Percentiles rank a stretch among this genome's conserved stretches.
Conservation (phyloP, 345 rosid species). For the Toxicodendron radicans region DNA sequence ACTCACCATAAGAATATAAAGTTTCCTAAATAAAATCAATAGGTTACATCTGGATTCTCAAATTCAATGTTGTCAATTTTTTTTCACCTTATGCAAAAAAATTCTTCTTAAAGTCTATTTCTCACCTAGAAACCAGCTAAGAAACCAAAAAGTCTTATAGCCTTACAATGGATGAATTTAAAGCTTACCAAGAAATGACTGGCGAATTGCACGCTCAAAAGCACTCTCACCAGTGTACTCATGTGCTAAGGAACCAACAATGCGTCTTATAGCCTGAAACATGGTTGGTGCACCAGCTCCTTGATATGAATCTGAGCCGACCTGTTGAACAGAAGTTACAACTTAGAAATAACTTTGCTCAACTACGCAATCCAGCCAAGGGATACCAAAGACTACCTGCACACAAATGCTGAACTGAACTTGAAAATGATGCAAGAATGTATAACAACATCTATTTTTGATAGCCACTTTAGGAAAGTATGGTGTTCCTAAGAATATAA, state of each 20-base stretch:
- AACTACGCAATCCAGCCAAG: neutral
- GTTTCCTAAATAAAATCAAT: too few species aligned
- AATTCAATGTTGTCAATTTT: too few species aligned
- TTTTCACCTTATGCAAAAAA: too few species aligned
- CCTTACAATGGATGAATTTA: too few species aligned
- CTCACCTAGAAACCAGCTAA: too few species aligned
- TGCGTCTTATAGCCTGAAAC: constrained; percentile 94
- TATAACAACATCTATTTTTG: constrained; percentile 1
- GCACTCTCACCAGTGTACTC: constrained; percentile 55
- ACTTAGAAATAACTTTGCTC: neutral
- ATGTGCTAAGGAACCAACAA: constrained; percentile 62
- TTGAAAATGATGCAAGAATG: constrained; percentile 1
- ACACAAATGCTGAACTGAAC: neutral
- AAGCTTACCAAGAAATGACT: constrained; percentile 79
- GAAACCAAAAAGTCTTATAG: too few species aligned
- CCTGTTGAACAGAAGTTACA: constrained; percentile 47
- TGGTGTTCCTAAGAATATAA: neutral
- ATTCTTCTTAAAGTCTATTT: too few species aligned
- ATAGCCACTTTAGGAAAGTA: neutral
- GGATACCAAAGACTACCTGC: neutral
- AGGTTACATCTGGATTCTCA: too few species aligned
- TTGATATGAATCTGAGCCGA: constrained; percentile 85
- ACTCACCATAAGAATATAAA: too few species aligned
- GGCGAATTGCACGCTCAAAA: constrained; percentile 71
- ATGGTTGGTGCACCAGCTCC: constrained; percentile 95